Conservation (phyloP, 352 stramenopile genomes). For the Pythium chondricola region DNA sequence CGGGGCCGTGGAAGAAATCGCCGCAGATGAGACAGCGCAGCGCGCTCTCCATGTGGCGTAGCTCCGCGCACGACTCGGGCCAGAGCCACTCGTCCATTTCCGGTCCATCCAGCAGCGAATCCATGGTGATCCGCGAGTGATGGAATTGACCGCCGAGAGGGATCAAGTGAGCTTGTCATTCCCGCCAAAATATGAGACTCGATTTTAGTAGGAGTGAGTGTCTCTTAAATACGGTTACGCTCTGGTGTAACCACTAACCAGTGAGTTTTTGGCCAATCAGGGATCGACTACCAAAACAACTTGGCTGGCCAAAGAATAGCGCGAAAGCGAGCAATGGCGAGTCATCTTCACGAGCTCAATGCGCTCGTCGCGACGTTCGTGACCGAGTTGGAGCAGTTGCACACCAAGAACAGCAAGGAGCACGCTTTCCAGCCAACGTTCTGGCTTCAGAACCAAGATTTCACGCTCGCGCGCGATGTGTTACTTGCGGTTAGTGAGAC, state of each 20-base stretch:
- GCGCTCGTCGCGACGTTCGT: slow-evolving; percentile 43
- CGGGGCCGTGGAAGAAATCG: slow-evolving; percentile 77
- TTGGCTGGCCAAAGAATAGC: neutral
- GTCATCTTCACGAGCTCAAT: slow-evolving; percentile 51
- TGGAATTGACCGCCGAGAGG: neutral
- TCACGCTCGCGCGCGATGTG: slow-evolving; percentile 72
- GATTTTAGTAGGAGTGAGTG: slow-evolving; percentile 6
- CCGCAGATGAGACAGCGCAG: slow-evolving; percentile 81
- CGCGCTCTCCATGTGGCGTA: slow-evolving; percentile 67
- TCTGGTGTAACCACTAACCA: slow-evolving; percentile 2
- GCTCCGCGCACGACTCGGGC: slow-evolving; percentile 43
- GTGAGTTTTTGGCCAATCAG: slow-evolving; percentile 11
- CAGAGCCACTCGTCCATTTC: slow-evolving; percentile 74
- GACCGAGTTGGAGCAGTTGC: slow-evolving; percentile 53
- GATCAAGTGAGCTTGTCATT: slow-evolving; percentile 12
- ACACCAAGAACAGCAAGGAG: slow-evolving; percentile 44
- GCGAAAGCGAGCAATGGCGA: slow-evolving; percentile 29
- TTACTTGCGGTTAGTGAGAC: slow-evolving; percentile 66
- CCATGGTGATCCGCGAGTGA: neutral
- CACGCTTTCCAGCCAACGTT: slow-evolving; percentile 65
- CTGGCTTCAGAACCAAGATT: slow-evolving; percentile 73
- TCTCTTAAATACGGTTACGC: slow-evolving; percentile 6
- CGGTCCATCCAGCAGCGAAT: slow-evolving; percentile 11
- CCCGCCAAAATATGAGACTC: slow-evolving; percentile 12
- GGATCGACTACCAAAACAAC: too few species aligned